Evolutionary conservation across 2,329 filamentous ascomycete genomes (phyloP).

Genomic region (Berkeleyomyces rouxiae): DNA sequence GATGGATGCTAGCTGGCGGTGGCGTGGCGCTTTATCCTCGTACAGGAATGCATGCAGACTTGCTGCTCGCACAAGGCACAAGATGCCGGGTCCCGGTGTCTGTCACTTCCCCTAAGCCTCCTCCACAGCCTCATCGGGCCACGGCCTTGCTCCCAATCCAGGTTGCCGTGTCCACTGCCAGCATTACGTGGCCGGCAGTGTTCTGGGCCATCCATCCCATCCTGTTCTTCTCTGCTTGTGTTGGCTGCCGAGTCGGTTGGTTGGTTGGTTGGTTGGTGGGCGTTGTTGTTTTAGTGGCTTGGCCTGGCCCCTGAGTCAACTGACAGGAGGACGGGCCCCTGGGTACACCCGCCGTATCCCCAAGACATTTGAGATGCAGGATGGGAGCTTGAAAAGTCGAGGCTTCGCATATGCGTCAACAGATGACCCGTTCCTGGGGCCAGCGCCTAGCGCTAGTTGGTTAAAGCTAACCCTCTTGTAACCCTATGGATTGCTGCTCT

Average conservation of each 20-base stretch:
- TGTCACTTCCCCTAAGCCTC: too few species aligned
- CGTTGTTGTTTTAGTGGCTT: neutral
- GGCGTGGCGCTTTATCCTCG: too few species aligned
- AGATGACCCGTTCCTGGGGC: neutral
- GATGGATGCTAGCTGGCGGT: too few species aligned
- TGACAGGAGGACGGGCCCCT: conserved; percentile 1
- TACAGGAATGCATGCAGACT: too few species aligned
- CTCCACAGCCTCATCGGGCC: too few species aligned
- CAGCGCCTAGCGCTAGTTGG: neutral
- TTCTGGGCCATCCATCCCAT: neutral
- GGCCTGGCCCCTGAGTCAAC: neutral
- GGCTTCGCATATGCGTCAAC: neutral
- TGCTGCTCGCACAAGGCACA: too few species aligned
- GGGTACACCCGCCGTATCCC: neutral
- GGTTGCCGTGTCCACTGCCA: too few species aligned
- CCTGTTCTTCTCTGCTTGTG: neutral
- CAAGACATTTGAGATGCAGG: neutral
- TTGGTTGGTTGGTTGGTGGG: too few species aligned
- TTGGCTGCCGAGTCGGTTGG: neutral
- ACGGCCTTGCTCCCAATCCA: too few species aligned
- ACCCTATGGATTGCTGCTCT: neutral
- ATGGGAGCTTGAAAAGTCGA: neutral
- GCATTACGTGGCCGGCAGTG: neutral
- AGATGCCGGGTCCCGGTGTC: too few species aligned
- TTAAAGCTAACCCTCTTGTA: neutral